Evolutionary conservation across 192 early-diverging fungal genomes (phyloP), one percentile per base, ranked within the genome.

Genomic region (Radiomyces spectabilis): DNA sequence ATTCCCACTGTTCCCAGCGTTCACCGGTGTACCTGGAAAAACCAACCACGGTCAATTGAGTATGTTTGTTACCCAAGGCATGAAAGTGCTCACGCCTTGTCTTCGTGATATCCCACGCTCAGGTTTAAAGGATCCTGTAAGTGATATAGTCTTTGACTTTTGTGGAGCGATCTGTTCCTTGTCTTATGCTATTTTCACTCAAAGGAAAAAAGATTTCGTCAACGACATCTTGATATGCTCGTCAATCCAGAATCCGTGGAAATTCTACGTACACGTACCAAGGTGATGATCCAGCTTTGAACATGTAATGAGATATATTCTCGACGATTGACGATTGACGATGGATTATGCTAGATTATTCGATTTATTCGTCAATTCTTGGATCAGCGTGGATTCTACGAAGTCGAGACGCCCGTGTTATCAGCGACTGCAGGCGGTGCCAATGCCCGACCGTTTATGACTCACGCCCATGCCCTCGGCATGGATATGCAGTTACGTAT

Each of bases 401-500:
- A 94, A 56, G 88, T 91, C 0, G 92, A 94, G 55, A 94, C 92
- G 8, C 92, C 92, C 0, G 68, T 92, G 15, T 63, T 94, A 15
- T 83, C 81, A 2, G 59, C 82, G 0, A 74, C 79, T 13, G 83
- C 79, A 3, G 89, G 89, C 18, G 92, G 92, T 19, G 92, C 92
- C 1, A 85, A 81, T 50, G 92, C 92, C 5, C 71, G 73, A 50
- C 92, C 92, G 9, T 94, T 94, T 48, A 53, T 62, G 0, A 94
- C 90, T 1, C 65, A 62, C n/a, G 70, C 79, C 0, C 68, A 87
- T 56, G 84, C 85, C 0, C 65, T 90, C 15, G 79, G 78, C 18
- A 75, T 80, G 51, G 66, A 82, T 19, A 68, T 94, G 81, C 75
- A 82, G 21, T 64, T 94, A 66, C 76, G 92, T 12, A 77, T 92